Evolutionary conservation across 495 filamentous ascomycete genomes (phyloP).

Genomic region (Xylaria castorea): DNA sequence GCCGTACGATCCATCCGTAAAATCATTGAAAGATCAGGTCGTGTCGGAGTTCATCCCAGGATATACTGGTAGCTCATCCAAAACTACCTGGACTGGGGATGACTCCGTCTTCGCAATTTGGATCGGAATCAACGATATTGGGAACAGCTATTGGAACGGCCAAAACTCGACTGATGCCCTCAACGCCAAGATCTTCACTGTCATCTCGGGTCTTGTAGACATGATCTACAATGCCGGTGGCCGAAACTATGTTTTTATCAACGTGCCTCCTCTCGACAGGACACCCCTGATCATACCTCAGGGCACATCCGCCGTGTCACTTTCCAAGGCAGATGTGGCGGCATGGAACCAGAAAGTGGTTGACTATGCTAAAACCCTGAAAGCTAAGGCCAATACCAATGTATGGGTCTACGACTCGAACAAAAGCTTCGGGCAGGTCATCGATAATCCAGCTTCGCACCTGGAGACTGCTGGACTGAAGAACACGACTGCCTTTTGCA

Average conservation of each 20-base stretch:
- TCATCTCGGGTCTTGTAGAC: conserved; percentile 62
- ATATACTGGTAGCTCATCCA: conserved; percentile 48
- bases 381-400: conserved; percentile 49
- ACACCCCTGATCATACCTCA: conserved; percentile 59
- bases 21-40: conserved; percentile 67
- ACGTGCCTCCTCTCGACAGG: conserved; percentile 75
- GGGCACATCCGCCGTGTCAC: conserved; percentile 32
- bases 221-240: conserved; percentile 69
- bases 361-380: conserved; percentile 43
- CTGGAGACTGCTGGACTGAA: conserved; percentile 52
- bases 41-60: conserved; percentile 53
- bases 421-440: conserved; percentile 58
- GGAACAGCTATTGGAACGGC: conserved; percentile 65
- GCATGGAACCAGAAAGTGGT: conserved; percentile 49
- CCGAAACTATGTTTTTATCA: conserved; percentile 77
- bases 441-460: conserved; percentile 59
- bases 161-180: conserved; percentile 45
- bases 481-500: conserved; percentile 63
- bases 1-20: conserved; percentile 58
- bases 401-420: conserved; percentile 56
- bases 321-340: conserved; percentile 46
- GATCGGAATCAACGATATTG: conserved; percentile 84
- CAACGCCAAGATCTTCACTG: conserved; percentile 61
- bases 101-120: conserved; percentile 73
- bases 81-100: conserved; percentile 59